phyloP scores from a whole-genome alignment of 768 basidiomycete genomes.

The Boletus huronensis region DNA sequence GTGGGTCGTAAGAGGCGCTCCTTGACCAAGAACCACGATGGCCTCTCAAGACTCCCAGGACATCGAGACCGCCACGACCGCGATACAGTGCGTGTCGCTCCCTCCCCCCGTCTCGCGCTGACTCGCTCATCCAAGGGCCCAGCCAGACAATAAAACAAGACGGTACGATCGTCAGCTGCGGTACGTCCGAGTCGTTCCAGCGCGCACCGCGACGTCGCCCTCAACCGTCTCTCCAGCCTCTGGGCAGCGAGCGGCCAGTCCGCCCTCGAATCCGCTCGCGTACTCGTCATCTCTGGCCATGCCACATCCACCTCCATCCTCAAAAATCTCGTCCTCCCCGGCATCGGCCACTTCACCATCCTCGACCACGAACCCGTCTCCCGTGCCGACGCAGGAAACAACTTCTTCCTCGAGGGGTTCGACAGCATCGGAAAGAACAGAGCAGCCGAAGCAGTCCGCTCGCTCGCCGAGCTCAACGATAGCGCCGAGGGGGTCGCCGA shows the following conservation, averaged over 20 bases:
- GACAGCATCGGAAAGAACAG: slow-evolving; percentile 77
- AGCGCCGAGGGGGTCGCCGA: slow-evolving; percentile 71
- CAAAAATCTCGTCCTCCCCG: slow-evolving; percentile 96
- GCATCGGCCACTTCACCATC: slow-evolving; percentile 93
- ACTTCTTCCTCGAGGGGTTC: slow-evolving; percentile 86
- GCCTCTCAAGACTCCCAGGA: slow-evolving; percentile 41
- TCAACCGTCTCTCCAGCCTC: slow-evolving; percentile 44
- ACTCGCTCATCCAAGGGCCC: slow-evolving; percentile 37
- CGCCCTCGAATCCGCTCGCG: slow-evolving; percentile 79
- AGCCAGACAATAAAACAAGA: slow-evolving; percentile 83
- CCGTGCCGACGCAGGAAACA: slow-evolving; percentile 84
- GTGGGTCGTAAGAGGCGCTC: not conserved
- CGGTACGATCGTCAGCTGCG: slow-evolving; percentile 94
- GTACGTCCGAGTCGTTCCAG: slow-evolving; percentile 37
- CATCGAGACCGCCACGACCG: slow-evolving; percentile 44
- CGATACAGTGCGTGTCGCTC: slow-evolving; percentile 33
- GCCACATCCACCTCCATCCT: slow-evolving; percentile 87
- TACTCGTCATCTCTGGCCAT: slow-evolving; percentile 76
- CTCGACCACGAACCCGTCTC: slow-evolving; percentile 63
- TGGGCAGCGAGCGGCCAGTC: slow-evolving; percentile 93
- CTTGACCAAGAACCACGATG: slow-evolving; percentile 23
- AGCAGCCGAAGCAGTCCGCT: slow-evolving; percentile 73
- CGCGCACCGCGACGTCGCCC: not conserved
- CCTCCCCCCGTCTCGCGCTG: not conserved
- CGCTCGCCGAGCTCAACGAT: slow-evolving; percentile 85